Conservation (phyloP, 352 stramenopile species). For the Peronospora belbahrii region DNA sequence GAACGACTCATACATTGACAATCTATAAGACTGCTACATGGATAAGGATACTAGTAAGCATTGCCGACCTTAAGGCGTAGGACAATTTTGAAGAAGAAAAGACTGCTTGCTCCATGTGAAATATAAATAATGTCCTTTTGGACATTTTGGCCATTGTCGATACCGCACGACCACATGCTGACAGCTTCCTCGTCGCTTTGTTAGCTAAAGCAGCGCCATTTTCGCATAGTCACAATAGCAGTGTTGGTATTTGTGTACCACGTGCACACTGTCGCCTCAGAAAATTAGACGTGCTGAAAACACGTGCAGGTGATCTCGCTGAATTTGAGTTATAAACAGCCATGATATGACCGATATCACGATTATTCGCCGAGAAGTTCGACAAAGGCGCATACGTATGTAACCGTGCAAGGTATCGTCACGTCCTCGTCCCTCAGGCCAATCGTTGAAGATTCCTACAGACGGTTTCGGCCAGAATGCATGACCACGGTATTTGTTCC, state of each 20-base stretch:
- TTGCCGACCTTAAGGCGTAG: not conserved
- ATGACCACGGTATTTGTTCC: no score
- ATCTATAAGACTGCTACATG: slow-evolving; percentile 29
- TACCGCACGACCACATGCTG: slow-evolving; percentile 7
- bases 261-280: not conserved
- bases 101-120: not conserved
- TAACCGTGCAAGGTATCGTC: slow-evolving; percentile 2
- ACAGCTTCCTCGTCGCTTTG: slow-evolving; percentile 2
- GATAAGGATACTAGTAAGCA: not conserved
- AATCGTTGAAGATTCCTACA: slow-evolving; percentile 16
- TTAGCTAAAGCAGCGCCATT: not conserved
- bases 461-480: slow-evolving; percentile 17
- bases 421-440: slow-evolving; percentile 10
- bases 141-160: slow-evolving; percentile 9
- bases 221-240: not conserved
- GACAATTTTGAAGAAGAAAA: slow-evolving; percentile 5
- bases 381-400: not conserved
- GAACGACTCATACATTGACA: slow-evolving; percentile 72
- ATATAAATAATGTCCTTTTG: slow-evolving; percentile 2
- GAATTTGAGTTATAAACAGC: not conserved
- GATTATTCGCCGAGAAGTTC: slow-evolving; percentile 2
- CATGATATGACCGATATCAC: not conserved
- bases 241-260: not conserved
- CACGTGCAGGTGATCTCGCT: not conserved
- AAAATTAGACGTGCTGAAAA: no score